Evolutionary conservation across 306 rosid species (phyloP), one percentile per base, ranked within the genome.

Genomic region (Vigna radiata): DNA sequence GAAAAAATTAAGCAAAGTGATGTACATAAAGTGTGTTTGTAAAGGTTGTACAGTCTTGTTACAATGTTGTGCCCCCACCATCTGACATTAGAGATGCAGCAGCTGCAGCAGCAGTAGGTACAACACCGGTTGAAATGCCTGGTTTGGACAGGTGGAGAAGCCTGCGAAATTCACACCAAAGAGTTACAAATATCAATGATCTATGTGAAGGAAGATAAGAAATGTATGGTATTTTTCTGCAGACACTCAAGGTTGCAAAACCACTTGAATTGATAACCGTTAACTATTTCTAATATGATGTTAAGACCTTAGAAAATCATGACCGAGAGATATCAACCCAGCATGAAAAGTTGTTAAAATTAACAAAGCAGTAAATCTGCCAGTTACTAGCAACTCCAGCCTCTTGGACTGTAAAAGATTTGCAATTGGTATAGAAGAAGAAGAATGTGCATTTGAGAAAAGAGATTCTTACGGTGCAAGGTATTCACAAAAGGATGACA

Each of bases 31-130:
- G n/a, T 43, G 49, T 21, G 71, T 5, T 3, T 21, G 19, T 41
- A 18, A 53, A 49, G 62, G 39, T 46, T 62, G 54, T 3, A 56
- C 72, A 64, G 47, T 48, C 53, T 48, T 33, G 59, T 79, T 88
- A 91, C 75, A 89, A 70, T 36, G 92, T 83, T 11, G 94, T 88
- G 68, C 96, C 93, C 41, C 94, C 97, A 59, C 95, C 96, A 77
- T 94, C 96, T 0, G 95, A 94, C 89, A 92, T 87, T 23, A 95
- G 94, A 70, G 99, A 92, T 17, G 97, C 99, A n/a, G 97, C 97
- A 0, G 99, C 97, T 0, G 97, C 98, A 0, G 97, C 99, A 29
- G 99, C 97, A 14, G 97, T 92, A 61, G 99, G 91, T 84, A 95
- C 97, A 79, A 90, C 97, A 52, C 97, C 97, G 3, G 99, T 92